These are phyloP conservation scores for Herpetomonas samuelpessoai DNA, from an alignment of 208 protist species.

Conservation along the genomic window DNA sequence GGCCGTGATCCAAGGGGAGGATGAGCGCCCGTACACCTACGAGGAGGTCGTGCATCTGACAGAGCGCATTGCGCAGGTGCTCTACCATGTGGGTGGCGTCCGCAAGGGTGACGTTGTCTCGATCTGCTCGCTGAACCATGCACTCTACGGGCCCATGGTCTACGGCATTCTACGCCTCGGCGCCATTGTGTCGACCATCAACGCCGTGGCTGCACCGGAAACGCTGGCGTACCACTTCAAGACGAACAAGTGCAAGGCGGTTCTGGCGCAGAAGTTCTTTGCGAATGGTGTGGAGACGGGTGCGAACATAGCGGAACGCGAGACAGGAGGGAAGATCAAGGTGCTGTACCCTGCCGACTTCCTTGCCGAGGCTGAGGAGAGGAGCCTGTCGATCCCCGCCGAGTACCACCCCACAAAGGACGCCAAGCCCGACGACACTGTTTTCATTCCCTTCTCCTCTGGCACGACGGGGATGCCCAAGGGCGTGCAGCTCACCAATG, in stretches of 20 bases:
- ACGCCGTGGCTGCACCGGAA: conserved; percentile 17
- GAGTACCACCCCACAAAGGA: conserved; percentile 8
- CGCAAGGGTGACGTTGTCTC: conserved; percentile 35
- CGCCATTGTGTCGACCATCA: conserved; percentile 28
- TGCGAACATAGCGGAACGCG: conserved; percentile 13
- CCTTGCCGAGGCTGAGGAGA: conserved; percentile 14
- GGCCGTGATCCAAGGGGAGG: conserved; percentile 12
- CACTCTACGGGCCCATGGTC: conserved; percentile 20
- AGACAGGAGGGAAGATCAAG: conserved; percentile 18
- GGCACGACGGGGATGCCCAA: conserved; percentile 43
- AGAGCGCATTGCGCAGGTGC: conserved; percentile 16
- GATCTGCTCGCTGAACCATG: conserved; percentile 23
- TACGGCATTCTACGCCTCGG: conserved; percentile 32
- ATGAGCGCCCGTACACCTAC: conserved; percentile 6
- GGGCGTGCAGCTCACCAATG: conserved; percentile 39
- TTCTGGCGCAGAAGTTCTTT: conserved; percentile 24
- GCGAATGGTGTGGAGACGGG: conserved; percentile 8
- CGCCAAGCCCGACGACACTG: conserved; percentile 9
- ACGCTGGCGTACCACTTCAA: conserved; percentile 20
- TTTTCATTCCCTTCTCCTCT: conserved; percentile 25
- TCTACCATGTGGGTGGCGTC: conserved; percentile 26
- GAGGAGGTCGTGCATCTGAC: conserved; percentile 5
- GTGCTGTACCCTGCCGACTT: conserved; percentile 26
- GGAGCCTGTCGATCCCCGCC: conserved; percentile 10
- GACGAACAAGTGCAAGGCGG: conserved; percentile 15